Percentiles rank a stretch among this genome's conserved stretches.
These are phyloP conservation scores for Raffaelea deltoideospora DNA, from an alignment of 2,329 filamentous ascomycete species.

Conservation along the genomic window DNA sequence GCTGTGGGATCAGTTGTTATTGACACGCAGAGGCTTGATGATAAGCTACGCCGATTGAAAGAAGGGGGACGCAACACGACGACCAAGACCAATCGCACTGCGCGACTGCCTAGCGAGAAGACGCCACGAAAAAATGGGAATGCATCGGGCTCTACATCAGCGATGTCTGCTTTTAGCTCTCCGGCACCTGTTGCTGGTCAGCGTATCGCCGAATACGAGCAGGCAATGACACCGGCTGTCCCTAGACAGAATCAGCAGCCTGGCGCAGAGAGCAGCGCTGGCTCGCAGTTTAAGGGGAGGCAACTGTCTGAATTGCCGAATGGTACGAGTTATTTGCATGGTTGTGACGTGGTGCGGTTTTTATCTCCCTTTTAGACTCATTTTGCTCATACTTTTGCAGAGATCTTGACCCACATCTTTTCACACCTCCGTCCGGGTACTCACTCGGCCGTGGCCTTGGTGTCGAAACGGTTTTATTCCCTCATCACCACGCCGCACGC, in stretches of 20 bases:
- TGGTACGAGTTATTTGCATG: too few species aligned
- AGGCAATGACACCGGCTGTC: constrained; percentile 32
- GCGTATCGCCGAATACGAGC: constrained; percentile 46
- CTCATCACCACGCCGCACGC: constrained; percentile 84
- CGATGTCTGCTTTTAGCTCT: constrained; percentile 14
- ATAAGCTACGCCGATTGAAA: constrained; percentile 40
- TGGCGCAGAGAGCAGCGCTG: constrained; percentile 6
- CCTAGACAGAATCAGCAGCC: constrained; percentile 19
- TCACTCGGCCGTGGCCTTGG: constrained; percentile 65
- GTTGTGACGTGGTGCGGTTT: too few species aligned
- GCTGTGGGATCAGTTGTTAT: too few species aligned
- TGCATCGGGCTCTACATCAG: constrained; percentile 7
- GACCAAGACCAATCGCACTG: too few species aligned
- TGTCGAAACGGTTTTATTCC: constrained; percentile 74
- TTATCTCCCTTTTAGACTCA: neutral
- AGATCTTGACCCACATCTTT: constrained; percentile 80
- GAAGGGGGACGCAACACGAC: too few species aligned
- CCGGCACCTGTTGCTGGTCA: constrained; percentile 32
- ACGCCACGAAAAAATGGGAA: constrained; percentile 1
- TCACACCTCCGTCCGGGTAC: constrained; percentile 81
- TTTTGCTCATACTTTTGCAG: constrained; percentile 28
- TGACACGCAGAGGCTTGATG: constrained; percentile 29
- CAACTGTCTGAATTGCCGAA: constrained; percentile 56
- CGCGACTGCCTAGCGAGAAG: too few species aligned
- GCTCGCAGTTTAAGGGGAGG: constrained; percentile 13